Evolutionary conservation across 495 filamentous ascomycete species (phyloP), one percentile per base, ranked within the genome.

Genomic region (Aspergillus hancockii): DNA sequence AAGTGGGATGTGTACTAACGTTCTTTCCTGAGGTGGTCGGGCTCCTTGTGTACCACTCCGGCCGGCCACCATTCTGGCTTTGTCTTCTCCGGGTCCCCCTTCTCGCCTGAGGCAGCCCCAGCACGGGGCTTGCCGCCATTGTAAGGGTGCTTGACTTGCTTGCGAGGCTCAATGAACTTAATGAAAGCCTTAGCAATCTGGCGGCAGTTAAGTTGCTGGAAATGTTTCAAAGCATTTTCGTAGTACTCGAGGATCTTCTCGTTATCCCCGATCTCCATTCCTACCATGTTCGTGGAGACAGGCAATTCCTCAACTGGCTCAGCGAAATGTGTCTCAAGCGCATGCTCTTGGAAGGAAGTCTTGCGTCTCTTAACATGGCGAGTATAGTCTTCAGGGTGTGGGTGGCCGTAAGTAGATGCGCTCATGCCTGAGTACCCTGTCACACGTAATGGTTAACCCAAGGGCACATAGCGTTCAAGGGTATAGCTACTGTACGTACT

Each of bases 11-110:
- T 8, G 54, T 19, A 63, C 84, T 71, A 73, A 94, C 91, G 85
- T 58, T 83, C 81, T 76, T 90, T 96, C 63, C 80, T 78, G 31
- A 92, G 63, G 70, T 97, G 93, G 63, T 96, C 91, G 0, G 93
- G 92, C 75, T 96, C 93, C 65, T 83, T 90, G 71, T 94, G 91
- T 28, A 83, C 77, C 32, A 72, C 68, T 57, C 66, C 64, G 19
- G 79, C 77, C 0, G 91, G 91, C 93, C 93, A 97, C 90, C 91
- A 97, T 18, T 79, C 78, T 12, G 93, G 93, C 32, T 83, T 84
- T 46, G 81, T 87, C 32, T 78, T 74, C 43, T 88, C 80, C 3
- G 79, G 77, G 45, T 80, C 77, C 8, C 74, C 71, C 21, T 69
- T 74, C 18, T 71, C 59, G n/a, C 73, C 76, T 0, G 74, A 71